phyloP scores from a whole-genome alignment of 2,329 filamentous ascomycete species.

The Elsinoe necatrix region DNA sequence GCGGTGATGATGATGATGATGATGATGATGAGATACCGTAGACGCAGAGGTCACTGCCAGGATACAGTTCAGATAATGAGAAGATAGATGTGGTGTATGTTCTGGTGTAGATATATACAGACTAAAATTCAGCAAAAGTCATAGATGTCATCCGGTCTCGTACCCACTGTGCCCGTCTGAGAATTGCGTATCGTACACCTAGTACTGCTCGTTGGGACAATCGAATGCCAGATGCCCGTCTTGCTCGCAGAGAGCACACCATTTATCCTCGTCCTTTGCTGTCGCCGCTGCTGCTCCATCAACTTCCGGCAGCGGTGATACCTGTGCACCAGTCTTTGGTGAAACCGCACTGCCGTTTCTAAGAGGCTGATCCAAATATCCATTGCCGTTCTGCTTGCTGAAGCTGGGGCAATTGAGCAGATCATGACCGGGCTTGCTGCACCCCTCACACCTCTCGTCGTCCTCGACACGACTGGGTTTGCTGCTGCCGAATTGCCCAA shows the following conservation, averaged over 20 bases:
- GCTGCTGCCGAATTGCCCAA: background rate
- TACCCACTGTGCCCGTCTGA: background rate
- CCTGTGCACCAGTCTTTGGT: background rate
- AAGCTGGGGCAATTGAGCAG: slow-evolving; percentile 17
- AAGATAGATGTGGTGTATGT: background rate
- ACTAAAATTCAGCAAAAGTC: background rate
- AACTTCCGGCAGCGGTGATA: slow-evolving; percentile 16
- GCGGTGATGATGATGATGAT: slow-evolving; percentile 46
- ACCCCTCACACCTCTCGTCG: slow-evolving; percentile 16
- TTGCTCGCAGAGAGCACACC: slow-evolving; percentile 93
- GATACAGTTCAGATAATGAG: background rate
- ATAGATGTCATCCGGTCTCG: background rate
- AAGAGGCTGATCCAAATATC: background rate
- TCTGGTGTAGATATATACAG: slow-evolving; percentile 2
- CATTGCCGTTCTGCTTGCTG: slow-evolving; percentile 11
- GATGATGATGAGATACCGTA: slow-evolving; percentile 35
- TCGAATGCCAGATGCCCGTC: slow-evolving; percentile 79
- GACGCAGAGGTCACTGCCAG: background rate
- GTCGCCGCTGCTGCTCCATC: slow-evolving; percentile 16
- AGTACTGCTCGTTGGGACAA: slow-evolving; percentile 34
- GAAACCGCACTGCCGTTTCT: background rate
- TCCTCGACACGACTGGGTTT: background rate
- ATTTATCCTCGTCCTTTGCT: slow-evolving; percentile 64
- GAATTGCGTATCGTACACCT: slow-evolving; percentile 18
- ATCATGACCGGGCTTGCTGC: slow-evolving; percentile 16